Conservation (phyloP, 2,329 filamentous ascomycete genomes). For the Aspergillus viridinutans region DNA sequence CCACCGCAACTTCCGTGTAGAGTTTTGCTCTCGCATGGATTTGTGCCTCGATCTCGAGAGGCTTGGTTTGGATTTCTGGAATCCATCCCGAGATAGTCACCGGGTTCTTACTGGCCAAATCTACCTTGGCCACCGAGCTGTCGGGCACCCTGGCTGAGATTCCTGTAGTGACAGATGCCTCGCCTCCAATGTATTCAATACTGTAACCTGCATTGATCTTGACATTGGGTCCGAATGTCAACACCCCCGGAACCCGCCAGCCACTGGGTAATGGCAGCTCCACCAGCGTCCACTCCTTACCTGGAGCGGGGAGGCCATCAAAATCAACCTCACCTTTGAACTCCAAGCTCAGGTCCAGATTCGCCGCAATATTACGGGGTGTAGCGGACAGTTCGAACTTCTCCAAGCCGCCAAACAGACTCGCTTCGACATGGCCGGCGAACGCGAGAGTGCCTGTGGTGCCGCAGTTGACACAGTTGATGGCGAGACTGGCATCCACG, state of each 20-base stretch:
- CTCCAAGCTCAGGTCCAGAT: slow-evolving; percentile 3
- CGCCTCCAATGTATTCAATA: not conserved
- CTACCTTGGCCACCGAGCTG: slow-evolving; percentile 4
- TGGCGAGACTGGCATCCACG: slow-evolving; percentile 1
- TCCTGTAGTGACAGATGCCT: slow-evolving; percentile 1
- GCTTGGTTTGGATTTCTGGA: no score
- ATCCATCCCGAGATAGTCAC: not conserved
- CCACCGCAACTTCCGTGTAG: no score
- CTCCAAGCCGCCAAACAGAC: not conserved
- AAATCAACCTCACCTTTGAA: slow-evolving; percentile 3
- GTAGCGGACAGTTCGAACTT: no score
- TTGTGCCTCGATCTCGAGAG: no score
- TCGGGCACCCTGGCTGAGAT: slow-evolving; percentile 7
- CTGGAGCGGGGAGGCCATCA: not conserved
- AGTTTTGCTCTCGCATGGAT: no score
- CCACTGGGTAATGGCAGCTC: slow-evolving; percentile 3
- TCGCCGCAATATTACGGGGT: not conserved
- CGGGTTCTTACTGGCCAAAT: slow-evolving; percentile 1
- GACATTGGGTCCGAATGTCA: no score
- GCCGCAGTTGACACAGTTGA: slow-evolving; percentile 6
- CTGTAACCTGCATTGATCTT: no score
- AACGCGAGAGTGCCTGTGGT: slow-evolving; percentile 1
- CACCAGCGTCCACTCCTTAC: not conserved
- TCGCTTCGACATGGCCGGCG: slow-evolving; percentile 6
- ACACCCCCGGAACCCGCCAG: not conserved